phyloP scores from a whole-genome alignment of 2,329 filamentous ascomycete genomes.

The Fusarium temperatum region DNA sequence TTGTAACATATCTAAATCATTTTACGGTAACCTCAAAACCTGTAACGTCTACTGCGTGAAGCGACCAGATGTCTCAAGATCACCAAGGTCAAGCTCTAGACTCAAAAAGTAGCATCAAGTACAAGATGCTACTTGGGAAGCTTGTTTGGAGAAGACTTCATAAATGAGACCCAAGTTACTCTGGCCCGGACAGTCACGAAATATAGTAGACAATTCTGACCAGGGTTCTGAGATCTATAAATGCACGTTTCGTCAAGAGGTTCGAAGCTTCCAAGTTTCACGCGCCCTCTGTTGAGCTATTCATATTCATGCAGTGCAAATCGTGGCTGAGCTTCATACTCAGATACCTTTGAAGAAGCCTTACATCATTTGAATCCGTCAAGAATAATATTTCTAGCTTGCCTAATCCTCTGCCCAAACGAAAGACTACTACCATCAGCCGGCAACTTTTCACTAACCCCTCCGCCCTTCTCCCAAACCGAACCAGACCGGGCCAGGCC shows the following conservation, averaged over 20 bases:
- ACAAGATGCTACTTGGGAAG: neutral
- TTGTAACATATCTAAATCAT: neutral
- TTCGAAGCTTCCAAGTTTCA: neutral
- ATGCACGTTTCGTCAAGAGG: neutral
- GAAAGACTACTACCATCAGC: constrained; percentile 5
- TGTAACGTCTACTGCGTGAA: neutral
- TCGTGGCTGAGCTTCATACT: neutral
- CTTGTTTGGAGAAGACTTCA: neutral
- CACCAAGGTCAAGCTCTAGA: neutral
- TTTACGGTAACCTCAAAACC: neutral
- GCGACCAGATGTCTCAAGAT: neutral
- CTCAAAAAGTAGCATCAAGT: neutral
- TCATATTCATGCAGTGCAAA: neutral
- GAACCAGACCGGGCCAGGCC: neutral
- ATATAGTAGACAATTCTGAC: neutral
- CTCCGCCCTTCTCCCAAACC: constrained; percentile 29
- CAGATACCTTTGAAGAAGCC: neutral
- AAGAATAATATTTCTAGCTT: neutral
- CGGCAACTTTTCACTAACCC: neutral
- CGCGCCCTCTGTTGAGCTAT: neutral
- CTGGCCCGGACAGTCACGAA: neutral
- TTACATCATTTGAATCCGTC: neutral
- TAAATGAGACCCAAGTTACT: neutral
- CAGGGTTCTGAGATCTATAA: neutral
- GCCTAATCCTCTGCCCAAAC: neutral